Base-by-base conservation (phyloP, 2,329 filamentous ascomycete species). In the Talaromyces piceae region DNA sequence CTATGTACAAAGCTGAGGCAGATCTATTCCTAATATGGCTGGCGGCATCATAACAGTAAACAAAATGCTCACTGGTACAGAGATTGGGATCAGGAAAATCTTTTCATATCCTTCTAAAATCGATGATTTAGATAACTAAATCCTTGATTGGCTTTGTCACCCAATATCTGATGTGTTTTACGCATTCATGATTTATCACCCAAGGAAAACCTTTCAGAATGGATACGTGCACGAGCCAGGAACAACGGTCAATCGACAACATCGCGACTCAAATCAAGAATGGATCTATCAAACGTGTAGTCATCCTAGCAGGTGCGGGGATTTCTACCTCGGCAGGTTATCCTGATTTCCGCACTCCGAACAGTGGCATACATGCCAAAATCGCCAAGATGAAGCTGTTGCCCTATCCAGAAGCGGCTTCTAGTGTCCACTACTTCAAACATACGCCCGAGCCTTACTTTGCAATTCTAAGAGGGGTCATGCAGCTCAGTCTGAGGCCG, bases 281-380 rank as follows among this genome's bases (percentile, higher is more conserved):
- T 39, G 52, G 54, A 8, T 23, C 55, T 18, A 51, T 47, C 11
- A 59, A 30, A 4, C 55, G 49, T 6, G 60, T 63, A 11, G 52
- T 63, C 41, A 56, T 58, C 44, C 45, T 64, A n/a, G 48, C 84
- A 0, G 89, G 89, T 49, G 88, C 89, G 4, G 89, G 89, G 41
- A 90, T 94, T 56, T 65, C 63, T 45, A 68, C 66, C 1, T 73
- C 73, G 9, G 73, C 70, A 1, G 71, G 71, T 70, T 88, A 95
- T 56, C 90, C 90, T 56, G 90, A 95, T 69, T 95, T 95, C 68
- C 78, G 90, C 57, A 90, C 87, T 2, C 88, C 88, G 51, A 83
- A 85, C 47, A 95, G 88, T 0, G 90, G 90, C 2, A 78, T 95
- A 3, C 95, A 95, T 66, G 84, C 86, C 61, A 93, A 91, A 61